phyloP scores from a whole-genome alignment of 1,284 basidiomycete species.

The Moesziomyces aphidis region DNA sequence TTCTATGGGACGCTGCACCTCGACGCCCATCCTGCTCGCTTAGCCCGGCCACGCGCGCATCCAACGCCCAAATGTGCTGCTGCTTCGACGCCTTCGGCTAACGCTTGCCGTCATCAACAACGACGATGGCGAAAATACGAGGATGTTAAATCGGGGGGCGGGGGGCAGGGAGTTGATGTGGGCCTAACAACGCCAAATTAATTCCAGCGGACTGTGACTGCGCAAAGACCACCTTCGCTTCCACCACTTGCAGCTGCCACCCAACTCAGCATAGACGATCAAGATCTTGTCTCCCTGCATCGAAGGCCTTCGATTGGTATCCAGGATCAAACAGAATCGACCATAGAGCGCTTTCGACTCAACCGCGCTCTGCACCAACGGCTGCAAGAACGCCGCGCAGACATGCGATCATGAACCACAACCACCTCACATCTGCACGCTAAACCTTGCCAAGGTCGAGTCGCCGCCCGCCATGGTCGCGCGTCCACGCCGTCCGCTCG shows the following conservation, averaged over 20 bases:
- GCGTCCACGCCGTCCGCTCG: constrained; percentile 49
- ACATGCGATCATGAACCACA: neutral
- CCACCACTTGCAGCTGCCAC: neutral
- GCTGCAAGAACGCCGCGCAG: neutral
- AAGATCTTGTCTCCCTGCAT: too few relatives aligned
- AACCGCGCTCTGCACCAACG: too few relatives aligned
- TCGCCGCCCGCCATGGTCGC: constrained; percentile 34
- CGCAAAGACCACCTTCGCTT: constrained; percentile 18
- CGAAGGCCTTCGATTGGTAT: too few relatives aligned
- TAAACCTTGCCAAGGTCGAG: too few relatives aligned
- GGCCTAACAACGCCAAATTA: neutral
- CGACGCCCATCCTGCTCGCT: neutral
- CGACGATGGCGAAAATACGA: neutral
- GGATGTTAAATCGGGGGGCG: neutral
- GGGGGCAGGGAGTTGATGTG: too few relatives aligned
- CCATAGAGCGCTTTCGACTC: too few relatives aligned
- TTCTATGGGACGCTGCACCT: neutral
- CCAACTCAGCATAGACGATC: too few relatives aligned
- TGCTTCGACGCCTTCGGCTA: neutral
- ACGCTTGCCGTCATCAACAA: neutral
- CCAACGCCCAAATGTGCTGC: neutral
- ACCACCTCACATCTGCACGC: neutral
- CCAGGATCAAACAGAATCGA: too few relatives aligned
- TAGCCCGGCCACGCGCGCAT: neutral
- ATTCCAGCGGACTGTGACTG: neutral